Evolutionary conservation across 305 asterid genomes (phyloP).

Genomic region (Fraxinus paxiana): DNA sequence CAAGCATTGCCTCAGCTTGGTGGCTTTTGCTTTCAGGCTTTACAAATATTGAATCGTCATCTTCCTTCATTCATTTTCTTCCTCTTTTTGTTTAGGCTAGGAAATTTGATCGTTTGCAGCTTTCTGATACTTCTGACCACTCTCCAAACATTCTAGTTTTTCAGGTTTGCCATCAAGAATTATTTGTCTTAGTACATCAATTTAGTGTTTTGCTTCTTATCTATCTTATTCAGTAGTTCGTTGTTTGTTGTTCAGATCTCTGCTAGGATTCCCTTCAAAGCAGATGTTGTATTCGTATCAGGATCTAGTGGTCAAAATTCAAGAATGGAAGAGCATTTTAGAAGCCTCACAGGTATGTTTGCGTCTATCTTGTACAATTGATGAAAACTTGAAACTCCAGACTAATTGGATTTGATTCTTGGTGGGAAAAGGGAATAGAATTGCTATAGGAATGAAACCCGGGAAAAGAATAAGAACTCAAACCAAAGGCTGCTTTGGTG

Average conservation of each 20-base stretch:
- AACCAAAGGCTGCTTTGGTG: neutral
- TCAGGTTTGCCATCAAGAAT: conserved; percentile 55
- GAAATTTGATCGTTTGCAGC: conserved; percentile 62
- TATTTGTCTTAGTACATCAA: neutral
- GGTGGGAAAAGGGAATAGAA: neutral
- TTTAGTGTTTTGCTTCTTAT: conserved; percentile 12
- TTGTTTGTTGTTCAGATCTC: conserved; percentile 55
- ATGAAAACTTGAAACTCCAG: neutral
- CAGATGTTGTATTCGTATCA: conserved; percentile 70
- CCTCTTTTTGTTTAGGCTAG: conserved; percentile 52
- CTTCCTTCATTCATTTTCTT: conserved; percentile 19
- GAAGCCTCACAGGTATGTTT: conserved; percentile 56
- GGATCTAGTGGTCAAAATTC: conserved; percentile 49
- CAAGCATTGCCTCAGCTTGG: conserved; percentile 14
- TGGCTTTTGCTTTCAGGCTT: conserved; percentile 8
- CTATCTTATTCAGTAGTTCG: conserved; percentile 20
- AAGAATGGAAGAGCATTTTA: conserved; percentile 52
- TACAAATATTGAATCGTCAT: conserved; percentile 10
- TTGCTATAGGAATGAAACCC: neutral
- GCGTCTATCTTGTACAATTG: conserved; percentile 1
- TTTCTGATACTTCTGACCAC: conserved; percentile 73
- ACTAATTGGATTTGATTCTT: neutral
- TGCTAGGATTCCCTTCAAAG: conserved; percentile 68
- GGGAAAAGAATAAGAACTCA: neutral
- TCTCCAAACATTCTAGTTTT: conserved; percentile 80